Conservation (phyloP, 148 eudicot genomes). For the Talinum fruticosum region DNA sequence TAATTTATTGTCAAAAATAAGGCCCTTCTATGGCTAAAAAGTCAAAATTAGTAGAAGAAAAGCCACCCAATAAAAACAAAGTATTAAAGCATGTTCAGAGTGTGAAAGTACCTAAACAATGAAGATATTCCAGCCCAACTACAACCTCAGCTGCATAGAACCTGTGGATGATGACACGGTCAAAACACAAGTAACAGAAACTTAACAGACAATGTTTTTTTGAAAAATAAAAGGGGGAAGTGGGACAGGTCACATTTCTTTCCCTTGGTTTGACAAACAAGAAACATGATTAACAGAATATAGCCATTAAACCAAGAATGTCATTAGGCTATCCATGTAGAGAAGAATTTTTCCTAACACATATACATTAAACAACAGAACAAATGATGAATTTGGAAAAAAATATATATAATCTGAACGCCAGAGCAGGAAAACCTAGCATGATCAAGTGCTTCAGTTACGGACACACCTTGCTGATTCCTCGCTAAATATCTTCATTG, state of each 20-base stretch:
- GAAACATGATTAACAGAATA: not conserved
- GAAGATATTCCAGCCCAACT: slow-evolving; percentile 95
- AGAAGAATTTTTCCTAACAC: not conserved
- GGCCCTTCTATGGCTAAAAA: not conserved
- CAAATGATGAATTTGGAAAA: not conserved
- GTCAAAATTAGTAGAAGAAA: slow-evolving; percentile 3
- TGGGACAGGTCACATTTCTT: not conserved
- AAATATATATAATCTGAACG: not conserved
- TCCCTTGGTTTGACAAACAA: not conserved
- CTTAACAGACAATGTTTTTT: not conserved
- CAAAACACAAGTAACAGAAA: slow-evolving; percentile 18
- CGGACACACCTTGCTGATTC: slow-evolving; percentile 80
- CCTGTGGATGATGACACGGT: slow-evolving; percentile 41
- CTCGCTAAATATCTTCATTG: slow-evolving; percentile 85
- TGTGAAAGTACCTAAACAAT: slow-evolving; percentile 76
- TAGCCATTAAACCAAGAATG: not conserved
- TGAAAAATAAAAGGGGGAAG: not conserved
- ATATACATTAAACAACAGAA: too few relatives aligned
- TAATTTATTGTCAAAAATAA: not conserved
- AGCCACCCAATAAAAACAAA: not conserved
- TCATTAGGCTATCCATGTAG: not conserved
- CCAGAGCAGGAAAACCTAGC: not conserved
- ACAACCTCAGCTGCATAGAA: slow-evolving; percentile 96
- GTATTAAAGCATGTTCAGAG: slow-evolving; percentile 4
- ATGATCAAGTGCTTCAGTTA: slow-evolving; percentile 3